phyloP scores from a whole-genome alignment of 257 asterid genomes.

The Eucommia ulmoides region DNA sequence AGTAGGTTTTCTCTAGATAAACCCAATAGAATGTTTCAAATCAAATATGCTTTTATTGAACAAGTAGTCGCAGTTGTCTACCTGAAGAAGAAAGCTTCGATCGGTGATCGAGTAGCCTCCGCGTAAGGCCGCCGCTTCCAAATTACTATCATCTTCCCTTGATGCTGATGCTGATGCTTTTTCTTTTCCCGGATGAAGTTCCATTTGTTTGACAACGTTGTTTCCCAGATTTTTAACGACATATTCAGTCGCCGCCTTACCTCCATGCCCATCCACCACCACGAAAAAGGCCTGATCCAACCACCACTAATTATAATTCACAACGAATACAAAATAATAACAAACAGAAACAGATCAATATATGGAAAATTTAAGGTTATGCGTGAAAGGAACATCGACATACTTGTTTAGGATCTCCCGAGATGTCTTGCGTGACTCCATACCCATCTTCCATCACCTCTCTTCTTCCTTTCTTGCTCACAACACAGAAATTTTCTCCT shows the following conservation, averaged over 20 bases:
- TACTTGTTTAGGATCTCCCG: slow-evolving; percentile 36
- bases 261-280: slow-evolving; percentile 49
- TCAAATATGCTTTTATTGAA: no score
- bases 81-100: slow-evolving; percentile 26
- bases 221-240: slow-evolving; percentile 38
- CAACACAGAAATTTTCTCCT: slow-evolving; percentile 25
- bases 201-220: slow-evolving; percentile 23
- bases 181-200: no score
- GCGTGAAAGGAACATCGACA: no score
- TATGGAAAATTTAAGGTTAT: no score
- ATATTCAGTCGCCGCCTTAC: slow-evolving; percentile 31
- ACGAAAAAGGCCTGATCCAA: slow-evolving; percentile 37
- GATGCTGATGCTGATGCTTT: no score
- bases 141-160: neutral
- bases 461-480: slow-evolving; percentile 36
- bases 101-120: slow-evolving; percentile 33
- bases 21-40: no score
- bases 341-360: neutral
- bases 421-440: slow-evolving; percentile 27
- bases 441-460: slow-evolving; percentile 45
- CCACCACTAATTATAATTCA: no score
- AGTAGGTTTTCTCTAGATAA: no score
- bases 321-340: neutral
- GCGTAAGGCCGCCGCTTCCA: slow-evolving; percentile 26
- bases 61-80: no score